Evolutionary conservation across 495 filamentous ascomycete species (phyloP), one percentile per base, ranked within the genome.

Genomic region (Penicillium alfredii): DNA sequence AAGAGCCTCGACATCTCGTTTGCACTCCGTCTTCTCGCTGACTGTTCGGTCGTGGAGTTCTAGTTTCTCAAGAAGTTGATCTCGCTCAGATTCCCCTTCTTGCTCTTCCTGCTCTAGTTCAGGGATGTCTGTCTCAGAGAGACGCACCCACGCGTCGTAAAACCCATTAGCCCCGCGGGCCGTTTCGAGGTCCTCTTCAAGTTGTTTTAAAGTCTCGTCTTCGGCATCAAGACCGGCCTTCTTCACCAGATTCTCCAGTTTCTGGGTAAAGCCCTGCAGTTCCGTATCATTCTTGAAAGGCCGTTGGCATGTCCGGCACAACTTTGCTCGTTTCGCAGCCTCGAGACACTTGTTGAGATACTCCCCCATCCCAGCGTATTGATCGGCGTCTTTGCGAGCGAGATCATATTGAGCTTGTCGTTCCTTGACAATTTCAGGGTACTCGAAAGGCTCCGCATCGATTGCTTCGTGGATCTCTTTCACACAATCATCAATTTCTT

Each of bases 41-140:
- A 94, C 80, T 22, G 67, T 53, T 8, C 68, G 72, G 48, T 95
- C 90, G 44, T 87, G 76, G 14, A 78, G 66, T 47, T 96, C 87
- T 6, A 92, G 63, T 29, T 78, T 68, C 19, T 67, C 68, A 32
- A 88, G 60, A 28, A 90, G 64, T 22, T 59, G 54, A 24, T 74
- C 75, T 26, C 76, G 77, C 47, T 80, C 71, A 7, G 49, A 51
- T 47, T 73, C 67, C 31, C 71, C 57, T 7, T 68, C 57, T 21
- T 68, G 59, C 12, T 83, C 66, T 30, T 90, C 82, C 17, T 74
- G 69, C 38, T 76, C 67, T 3, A 88, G 45, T 0, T 66, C 62
- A 2, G 85, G 89, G 19, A 96, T 74, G 47, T 95, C 88, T 3
- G 61, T 71, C 35, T 76, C 60, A 16, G 71, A 71, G 13, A 95